Evolutionary conservation across 768 basidiomycete genomes (phyloP), one percentile per base, ranked within the genome.

Genomic region (Multifurca ochricompacta): DNA sequence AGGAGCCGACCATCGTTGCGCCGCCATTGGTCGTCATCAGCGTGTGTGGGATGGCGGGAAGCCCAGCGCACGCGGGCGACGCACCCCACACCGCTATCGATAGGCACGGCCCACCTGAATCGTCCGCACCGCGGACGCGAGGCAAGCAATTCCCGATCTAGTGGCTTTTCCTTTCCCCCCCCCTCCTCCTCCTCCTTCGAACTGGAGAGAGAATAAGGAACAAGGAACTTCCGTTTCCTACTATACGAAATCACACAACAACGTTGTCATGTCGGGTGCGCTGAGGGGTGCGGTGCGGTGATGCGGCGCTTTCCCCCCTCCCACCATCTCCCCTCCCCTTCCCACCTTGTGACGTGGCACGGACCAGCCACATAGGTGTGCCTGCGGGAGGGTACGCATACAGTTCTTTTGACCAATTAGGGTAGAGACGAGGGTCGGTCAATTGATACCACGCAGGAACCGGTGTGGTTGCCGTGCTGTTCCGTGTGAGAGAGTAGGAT

Each of bases 231-330:
- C 49, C 49, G 30, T 39, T 56, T 39, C 37, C 30, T 37, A 45
- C 43, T 39, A 45, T 18, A 56, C 45, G 49, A 31, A 45, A 51
- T n/a, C n/a, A n/a, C 42, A 56, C 48, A 39, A 13, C 49, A 56
- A 56, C 54, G 49, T 56, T 51, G 43, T 45, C 35, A 46, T 32
- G 36, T 51, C 54, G 49, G 54, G 54, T 51, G 54, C 54, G 54
- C 54, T 56, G 54, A 51, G 54, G 54, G n/a, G n/a, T n/a, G n/a
- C n/a, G n/a, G 37, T 45, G 54, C 54, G 54, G 54, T 56, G 54
- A 56, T 56, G 54, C 54, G 54, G 54, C 49, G 54, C 40, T 45
- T 25, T 42, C 40, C 41, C 41, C n/a, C n/a, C n/a, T n/a, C n/a
- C n/a, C n/a, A n/a, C n/a, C n/a, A n/a, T n/a, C n/a, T n/a, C n/a